phyloP scores from a whole-genome alignment of 2,329 filamentous ascomycete species.

The Coleophoma cylindrospora region DNA sequence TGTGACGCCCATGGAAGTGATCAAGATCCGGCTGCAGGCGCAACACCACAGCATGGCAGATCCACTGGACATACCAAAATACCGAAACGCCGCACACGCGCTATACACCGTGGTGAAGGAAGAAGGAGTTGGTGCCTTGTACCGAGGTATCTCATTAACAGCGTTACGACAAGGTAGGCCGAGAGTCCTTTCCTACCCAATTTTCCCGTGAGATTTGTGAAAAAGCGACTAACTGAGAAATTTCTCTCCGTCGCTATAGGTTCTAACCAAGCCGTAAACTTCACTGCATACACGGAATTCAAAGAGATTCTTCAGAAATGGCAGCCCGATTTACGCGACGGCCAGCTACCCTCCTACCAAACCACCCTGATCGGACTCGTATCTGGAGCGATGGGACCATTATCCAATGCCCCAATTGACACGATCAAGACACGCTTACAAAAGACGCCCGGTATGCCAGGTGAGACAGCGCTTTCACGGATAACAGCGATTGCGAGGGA shows the following conservation, averaged over 20 bases:
- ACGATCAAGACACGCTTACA: slow-evolving; percentile 98
- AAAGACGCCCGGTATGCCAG: slow-evolving; percentile 76
- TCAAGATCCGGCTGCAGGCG: slow-evolving; percentile 97
- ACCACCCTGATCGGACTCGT: slow-evolving; percentile 85
- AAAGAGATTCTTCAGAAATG: slow-evolving; percentile 70
- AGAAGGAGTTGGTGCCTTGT: slow-evolving; percentile 82
- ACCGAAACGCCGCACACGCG: slow-evolving; percentile 83
- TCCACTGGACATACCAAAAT: slow-evolving; percentile 92
- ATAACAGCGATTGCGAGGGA: slow-evolving; percentile 75
- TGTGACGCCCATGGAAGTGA: slow-evolving; percentile 97
- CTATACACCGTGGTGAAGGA: slow-evolving; percentile 87
- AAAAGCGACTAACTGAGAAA: not conserved
- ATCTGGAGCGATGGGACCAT: slow-evolving; percentile 88
- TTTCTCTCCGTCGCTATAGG: slow-evolving; percentile 7
- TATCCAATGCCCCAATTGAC: slow-evolving; percentile 96
- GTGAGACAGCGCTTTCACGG: slow-evolving; percentile 73
- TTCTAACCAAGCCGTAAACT: slow-evolving; percentile 95
- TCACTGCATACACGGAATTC: slow-evolving; percentile 94
- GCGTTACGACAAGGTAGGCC: slow-evolving; percentile 79
- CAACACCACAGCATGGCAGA: slow-evolving; percentile 98
- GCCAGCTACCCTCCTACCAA: slow-evolving; percentile 77
- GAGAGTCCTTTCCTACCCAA: no score
- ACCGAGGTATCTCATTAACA: slow-evolving; percentile 89
- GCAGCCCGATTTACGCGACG: slow-evolving; percentile 63
- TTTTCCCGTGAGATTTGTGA: not conserved